Evolutionary conservation across 768 basidiomycete genomes (phyloP).

Genomic region (Pleurotus cornucopiae): DNA sequence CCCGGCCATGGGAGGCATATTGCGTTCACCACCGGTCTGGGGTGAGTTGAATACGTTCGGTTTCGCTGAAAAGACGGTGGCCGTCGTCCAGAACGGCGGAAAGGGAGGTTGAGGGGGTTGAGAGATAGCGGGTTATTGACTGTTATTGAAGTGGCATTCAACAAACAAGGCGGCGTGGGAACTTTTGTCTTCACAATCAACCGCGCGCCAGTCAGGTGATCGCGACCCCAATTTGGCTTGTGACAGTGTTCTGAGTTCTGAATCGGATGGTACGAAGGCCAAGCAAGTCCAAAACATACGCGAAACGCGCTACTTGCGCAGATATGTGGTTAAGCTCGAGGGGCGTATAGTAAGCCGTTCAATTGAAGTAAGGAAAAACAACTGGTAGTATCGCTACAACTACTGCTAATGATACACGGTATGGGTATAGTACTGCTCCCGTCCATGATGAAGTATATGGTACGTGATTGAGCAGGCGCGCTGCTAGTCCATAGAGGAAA

Average conservation of each 20-base stretch:
- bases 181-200: conserved; percentile 17
- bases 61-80: conserved; percentile 48
- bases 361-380: too few relatives aligned
- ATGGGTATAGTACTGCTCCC: background rate
- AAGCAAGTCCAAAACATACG: too few relatives aligned
- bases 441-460: too few relatives aligned
- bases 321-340: background rate
- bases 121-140: background rate
- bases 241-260: background rate
- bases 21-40: conserved; percentile 28
- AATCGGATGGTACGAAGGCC: too few relatives aligned
- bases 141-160: conserved; percentile 21
- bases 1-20: conserved; percentile 5
- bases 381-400: background rate
- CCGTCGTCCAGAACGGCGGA: conserved; percentile 20
- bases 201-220: conserved; percentile 38
- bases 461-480: background rate
- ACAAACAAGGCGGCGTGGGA: conserved; percentile 38
- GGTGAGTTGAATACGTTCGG: conserved; percentile 48
- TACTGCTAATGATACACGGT: conserved; percentile 1
- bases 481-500: background rate
- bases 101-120: conserved; percentile 13
- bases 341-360: background rate
- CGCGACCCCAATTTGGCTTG: conserved; percentile 16
- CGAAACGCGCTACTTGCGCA: background rate